These are phyloP conservation scores for Lactarius hatsudake DNA, from an alignment of 768 basidiomycete species.

Conservation along the genomic window DNA sequence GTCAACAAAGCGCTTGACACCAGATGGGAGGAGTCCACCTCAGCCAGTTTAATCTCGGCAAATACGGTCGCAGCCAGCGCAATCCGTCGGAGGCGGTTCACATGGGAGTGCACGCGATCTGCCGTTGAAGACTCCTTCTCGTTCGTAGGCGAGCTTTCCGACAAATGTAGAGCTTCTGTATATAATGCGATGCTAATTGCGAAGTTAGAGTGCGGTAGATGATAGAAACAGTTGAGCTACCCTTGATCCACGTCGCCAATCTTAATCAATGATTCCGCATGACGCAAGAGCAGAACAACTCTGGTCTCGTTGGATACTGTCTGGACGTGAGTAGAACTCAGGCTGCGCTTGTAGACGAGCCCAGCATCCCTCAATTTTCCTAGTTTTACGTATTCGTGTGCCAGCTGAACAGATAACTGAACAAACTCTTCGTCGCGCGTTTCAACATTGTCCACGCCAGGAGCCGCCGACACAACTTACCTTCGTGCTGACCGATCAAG, in stretches of 20 bases:
- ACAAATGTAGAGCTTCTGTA: constrained; percentile 54
- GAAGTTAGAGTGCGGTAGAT: background rate
- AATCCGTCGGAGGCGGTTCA: constrained; percentile 59
- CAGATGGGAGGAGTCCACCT: constrained; percentile 40
- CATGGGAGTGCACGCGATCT: constrained; percentile 58
- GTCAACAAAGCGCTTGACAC: constrained; percentile 4
- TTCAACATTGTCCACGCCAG: background rate
- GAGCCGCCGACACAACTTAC: constrained; percentile 37
- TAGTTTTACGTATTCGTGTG: constrained; percentile 73
- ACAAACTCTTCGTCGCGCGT: constrained; percentile 52
- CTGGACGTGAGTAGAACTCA: constrained; percentile 44
- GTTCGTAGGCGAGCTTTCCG: constrained; percentile 39
- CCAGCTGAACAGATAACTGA: constrained; percentile 64
- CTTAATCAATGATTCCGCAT: constrained; percentile 62
- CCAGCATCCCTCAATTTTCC: constrained; percentile 71
- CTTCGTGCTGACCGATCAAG: constrained; percentile 38
- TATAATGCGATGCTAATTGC: constrained; percentile 48
- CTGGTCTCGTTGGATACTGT: constrained; percentile 51
- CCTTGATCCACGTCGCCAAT: constrained; percentile 58
- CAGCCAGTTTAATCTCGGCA: constrained; percentile 63
- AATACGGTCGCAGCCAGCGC: constrained; percentile 71
- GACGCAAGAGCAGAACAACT: constrained; percentile 57
- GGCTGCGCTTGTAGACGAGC: constrained; percentile 58
- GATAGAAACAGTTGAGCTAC: constrained; percentile 37
- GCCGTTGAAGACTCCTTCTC: constrained; percentile 51